Percentiles rank a stretch among this genome's conserved stretches.
Evolutionary conservation across 805 yeast species (phyloP).

Genomic region (Saitoella complicata): DNA sequence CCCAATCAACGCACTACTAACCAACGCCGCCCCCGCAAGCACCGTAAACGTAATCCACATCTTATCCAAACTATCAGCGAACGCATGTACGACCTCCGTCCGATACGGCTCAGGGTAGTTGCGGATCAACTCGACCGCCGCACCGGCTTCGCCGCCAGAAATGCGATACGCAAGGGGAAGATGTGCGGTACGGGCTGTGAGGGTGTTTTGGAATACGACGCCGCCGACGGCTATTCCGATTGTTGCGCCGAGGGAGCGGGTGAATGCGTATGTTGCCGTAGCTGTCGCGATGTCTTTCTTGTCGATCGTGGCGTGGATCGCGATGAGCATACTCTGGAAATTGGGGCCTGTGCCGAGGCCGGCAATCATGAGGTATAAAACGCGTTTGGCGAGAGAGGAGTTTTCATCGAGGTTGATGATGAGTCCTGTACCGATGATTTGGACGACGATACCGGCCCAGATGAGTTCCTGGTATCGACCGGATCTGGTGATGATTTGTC

Average conservation of each 20-base stretch:
- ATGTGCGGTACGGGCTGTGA: neutral
- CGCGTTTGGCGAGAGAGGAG: slow-evolving; percentile 22
- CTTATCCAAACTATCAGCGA: too few species aligned
- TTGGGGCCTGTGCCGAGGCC: slow-evolving; percentile 35
- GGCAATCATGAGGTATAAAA: slow-evolving; percentile 29
- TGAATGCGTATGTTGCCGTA: slow-evolving; percentile 19
- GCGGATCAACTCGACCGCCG: too few species aligned
- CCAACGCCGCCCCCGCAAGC: too few species aligned
- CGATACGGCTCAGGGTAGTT: too few species aligned
- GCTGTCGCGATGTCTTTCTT: slow-evolving; percentile 17
- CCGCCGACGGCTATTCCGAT: slow-evolving; percentile 22
- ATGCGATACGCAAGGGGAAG: too few species aligned
- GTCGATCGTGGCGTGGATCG: slow-evolving; percentile 18
- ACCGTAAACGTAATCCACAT: too few species aligned
- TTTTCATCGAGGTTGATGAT: slow-evolving; percentile 24
- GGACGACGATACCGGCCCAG: slow-evolving; percentile 23
- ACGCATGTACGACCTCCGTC: too few species aligned
- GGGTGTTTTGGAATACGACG: neutral
- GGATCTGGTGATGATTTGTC: slow-evolving; percentile 25
- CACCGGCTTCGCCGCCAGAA: too few species aligned
- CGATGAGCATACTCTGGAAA: slow-evolving; percentile 25
- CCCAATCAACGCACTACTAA: too few species aligned
- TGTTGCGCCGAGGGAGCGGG: slow-evolving; percentile 18
- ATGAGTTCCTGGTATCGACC: slow-evolving; percentile 27
- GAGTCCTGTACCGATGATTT: slow-evolving; percentile 31